Evolutionary conservation across 2,329 filamentous ascomycete species (phyloP), one percentile per base, ranked within the genome.

Genomic region (Diaporthe amygdali): DNA sequence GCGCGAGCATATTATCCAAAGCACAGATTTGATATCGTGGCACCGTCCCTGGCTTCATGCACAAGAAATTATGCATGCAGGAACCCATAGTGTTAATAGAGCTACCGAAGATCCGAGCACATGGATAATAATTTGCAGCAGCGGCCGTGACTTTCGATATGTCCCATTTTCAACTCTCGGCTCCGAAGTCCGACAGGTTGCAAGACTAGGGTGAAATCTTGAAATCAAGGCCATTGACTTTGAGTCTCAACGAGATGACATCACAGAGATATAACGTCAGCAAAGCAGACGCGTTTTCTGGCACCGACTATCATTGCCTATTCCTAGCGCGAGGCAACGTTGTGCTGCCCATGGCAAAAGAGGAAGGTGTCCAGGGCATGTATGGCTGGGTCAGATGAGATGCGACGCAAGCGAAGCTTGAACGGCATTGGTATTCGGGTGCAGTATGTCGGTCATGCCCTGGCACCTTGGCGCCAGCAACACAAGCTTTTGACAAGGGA

Each of bases 401-500:
- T 61, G 37, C 37, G 4, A 30, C 25, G 37, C 55, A 61, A 39
- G 37, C 55, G 32, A 59, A 17, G 14, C 25, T 8, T 41, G 55
- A 20, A 44, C 15, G 6, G 22, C 25, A 12, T 56, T 25, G 34
- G 30, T 14, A 51, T 22, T 54, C 27, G 5, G 47, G 47, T 39
- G 27, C 56, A 63, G 27, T n/a, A 22, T 63, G 41, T 63, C 27
- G 9, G 56, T 34, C 27, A n/a, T 15, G n/a, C 41, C 39, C 56
- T n/a, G 56, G 41, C 20, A 47, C 30, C 59, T 64, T 64, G 59
- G 59, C 59, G 59, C 59, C 44, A 46, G 44, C 59, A 8, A 46
- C 25, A 63, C 44, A 64, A 64, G 59, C 59, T 64, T 64, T 64
- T 49, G 59, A 64, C 59, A 64, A 64, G 59, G 59, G 14, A 37